Percentiles rank a stretch among this genome's conserved stretches.
Evolutionary conservation across 169 alveolate species (phyloP).

Genomic region (Plasmodium cynomolgi): DNA sequence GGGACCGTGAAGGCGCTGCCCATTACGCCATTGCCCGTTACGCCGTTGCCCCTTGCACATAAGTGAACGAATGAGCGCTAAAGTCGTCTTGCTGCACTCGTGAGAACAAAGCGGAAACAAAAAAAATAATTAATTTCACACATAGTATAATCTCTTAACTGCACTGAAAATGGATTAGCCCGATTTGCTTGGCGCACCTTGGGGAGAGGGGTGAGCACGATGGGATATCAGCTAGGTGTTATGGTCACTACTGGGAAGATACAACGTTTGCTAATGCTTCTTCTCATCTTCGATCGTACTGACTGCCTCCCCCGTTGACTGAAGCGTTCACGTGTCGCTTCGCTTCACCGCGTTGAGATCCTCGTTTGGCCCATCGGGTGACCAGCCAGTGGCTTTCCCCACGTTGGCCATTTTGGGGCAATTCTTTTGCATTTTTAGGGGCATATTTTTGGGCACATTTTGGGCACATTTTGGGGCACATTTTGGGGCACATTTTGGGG

Average conservation of each 20-base stretch:
- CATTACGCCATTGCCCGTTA: background rate
- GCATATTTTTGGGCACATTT: background rate
- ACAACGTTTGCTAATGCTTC: background rate
- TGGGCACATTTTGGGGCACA: background rate
- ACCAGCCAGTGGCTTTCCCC: background rate
- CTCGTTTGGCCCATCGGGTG: background rate
- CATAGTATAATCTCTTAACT: background rate
- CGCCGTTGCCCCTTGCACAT: background rate
- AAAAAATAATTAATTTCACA: background rate
- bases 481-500: background rate
- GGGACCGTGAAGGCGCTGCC: background rate
- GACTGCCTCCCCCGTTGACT: no score
- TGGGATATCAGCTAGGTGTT: background rate
- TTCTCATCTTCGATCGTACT: no score
- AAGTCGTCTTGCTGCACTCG: background rate
- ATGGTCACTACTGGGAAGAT: background rate
- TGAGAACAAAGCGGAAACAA: background rate
- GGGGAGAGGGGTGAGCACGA: background rate
- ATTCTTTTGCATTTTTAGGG: background rate
- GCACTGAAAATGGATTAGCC: background rate
- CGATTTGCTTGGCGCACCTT: background rate
- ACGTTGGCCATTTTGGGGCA: background rate
- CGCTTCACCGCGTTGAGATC: no score
- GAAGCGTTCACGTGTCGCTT: background rate
- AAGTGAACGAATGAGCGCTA: no score